Base-by-base conservation (phyloP, 2,329 filamentous ascomycete species). In the Fusarium fracticaudum region DNA sequence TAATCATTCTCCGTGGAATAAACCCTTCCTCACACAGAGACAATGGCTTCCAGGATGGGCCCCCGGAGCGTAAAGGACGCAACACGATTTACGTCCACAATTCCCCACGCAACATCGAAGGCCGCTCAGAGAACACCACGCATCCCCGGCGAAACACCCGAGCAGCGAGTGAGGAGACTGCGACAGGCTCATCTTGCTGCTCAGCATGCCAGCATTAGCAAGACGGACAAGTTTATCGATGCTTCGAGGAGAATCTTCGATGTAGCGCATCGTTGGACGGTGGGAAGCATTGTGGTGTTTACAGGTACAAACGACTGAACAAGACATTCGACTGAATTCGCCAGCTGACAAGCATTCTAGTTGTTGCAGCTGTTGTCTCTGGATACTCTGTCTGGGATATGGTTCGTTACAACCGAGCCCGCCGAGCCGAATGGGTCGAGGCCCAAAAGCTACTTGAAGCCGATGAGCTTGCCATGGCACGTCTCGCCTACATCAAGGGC, bases 21-120 rank as follows among this genome's bases (percentile, higher is more conserved):
- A n/a, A 37, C 17, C 24, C 40, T 37, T 37, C 18, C 50, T 37
- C 24, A 57, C 40, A 76, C 14, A 37, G 24, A 55, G 51, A 85
- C 68, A 77, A 86, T 86, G 84, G 81, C 83, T 64, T 82, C 83
- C 40, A 81, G 82, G 76, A 82, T 86, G 50, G 85, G 85, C 74
- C 88, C 92, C 69, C 91, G 92, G 80, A 93, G 90, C 84, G 91
- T 93, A 81, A 90, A 90, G 78, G 93, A 95, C 82, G 93, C 94
- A 76, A 96, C 94, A 78, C 91, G 93, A 80, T 96, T 86, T 81
- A 86, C 84, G 41, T 85, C 84, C 64, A 85, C 84, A 66, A 84
- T 85, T 67, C 84, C 85, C 60, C 93, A 94, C 84, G 93, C 92
- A 77, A 88, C 88, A 74, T 90, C 90, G 75, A 93, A 93, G 81